Conservation (phyloP, 176 grass and related monocot genomes). For the Typha latifolia region DNA sequence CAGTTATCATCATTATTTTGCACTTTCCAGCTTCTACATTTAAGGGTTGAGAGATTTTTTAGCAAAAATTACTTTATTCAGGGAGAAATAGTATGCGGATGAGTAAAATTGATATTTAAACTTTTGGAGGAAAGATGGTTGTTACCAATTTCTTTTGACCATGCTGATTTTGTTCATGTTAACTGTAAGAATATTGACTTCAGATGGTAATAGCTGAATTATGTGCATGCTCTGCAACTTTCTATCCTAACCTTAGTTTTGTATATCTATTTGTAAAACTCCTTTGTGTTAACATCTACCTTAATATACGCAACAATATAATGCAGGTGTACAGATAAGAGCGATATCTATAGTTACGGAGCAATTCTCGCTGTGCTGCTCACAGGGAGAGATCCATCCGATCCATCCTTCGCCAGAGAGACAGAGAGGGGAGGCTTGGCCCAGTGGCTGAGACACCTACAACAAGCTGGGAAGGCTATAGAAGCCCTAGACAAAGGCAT, state of each 20-base stretch:
- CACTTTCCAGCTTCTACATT: no score
- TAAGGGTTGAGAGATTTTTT: no score
- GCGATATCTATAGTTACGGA: slow-evolving; percentile 83
- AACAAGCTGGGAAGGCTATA: slow-evolving; percentile 61
- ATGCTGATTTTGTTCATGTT: neutral
- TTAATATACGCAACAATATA: slow-evolving; percentile 5
- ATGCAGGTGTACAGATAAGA: slow-evolving; percentile 92
- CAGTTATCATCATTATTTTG: no score
- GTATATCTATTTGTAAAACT: no score
- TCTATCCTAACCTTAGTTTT: neutral
- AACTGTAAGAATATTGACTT: neutral
- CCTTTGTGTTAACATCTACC: no score
- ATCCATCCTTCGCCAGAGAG: slow-evolving; percentile 61
- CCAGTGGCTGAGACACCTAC: slow-evolving; percentile 66
- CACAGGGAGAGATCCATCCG: slow-evolving; percentile 63
- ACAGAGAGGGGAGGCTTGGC: slow-evolving; percentile 37
- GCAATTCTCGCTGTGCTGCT: slow-evolving; percentile 66
- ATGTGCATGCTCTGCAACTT: neutral
- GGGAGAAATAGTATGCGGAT: no score
- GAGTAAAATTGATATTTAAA: no score
- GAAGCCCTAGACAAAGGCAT: slow-evolving; percentile 66
- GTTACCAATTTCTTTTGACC: neutral
- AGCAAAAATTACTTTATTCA: no score
- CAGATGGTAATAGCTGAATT: neutral
- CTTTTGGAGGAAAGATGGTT: no score